Percentiles rank a stretch among this genome's conserved stretches.
These are phyloP conservation scores for Cercospora citrullina DNA, from an alignment of 2,329 filamentous ascomycete genomes.

Conservation along the genomic window DNA sequence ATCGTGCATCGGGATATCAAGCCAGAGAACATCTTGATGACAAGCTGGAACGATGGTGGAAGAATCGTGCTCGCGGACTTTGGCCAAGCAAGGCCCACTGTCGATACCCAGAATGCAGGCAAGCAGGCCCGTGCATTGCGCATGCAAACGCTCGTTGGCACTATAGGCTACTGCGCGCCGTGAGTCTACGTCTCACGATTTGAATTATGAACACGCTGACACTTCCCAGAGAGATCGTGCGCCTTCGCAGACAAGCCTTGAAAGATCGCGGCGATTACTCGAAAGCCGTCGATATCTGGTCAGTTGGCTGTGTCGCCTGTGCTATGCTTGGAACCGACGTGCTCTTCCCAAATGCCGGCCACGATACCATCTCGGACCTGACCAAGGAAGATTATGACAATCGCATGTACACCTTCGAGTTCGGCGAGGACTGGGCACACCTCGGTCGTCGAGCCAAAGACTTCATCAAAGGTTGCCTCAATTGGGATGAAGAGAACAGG, in stretches of 20 bases:
- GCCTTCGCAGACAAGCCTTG: slow-evolving; percentile 25
- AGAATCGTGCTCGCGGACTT: slow-evolving; percentile 63
- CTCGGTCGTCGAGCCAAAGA: slow-evolving; percentile 48
- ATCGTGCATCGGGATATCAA: slow-evolving; percentile 65
- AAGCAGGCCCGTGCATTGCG: slow-evolving; percentile 36
- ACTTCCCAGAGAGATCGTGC: slow-evolving; percentile 40
- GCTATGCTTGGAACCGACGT: slow-evolving; percentile 54
- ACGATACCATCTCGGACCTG: slow-evolving; percentile 34
- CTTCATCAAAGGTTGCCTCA: slow-evolving; percentile 55
- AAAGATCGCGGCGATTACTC: slow-evolving; percentile 51
- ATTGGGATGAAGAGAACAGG: slow-evolving; percentile 51
- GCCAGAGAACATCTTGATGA: slow-evolving; percentile 64
- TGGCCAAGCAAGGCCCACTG: slow-evolving; percentile 53
- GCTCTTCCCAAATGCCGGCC: slow-evolving; percentile 44
- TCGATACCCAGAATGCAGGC: slow-evolving; percentile 29
- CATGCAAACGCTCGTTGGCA: slow-evolving; percentile 59
- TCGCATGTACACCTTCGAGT: slow-evolving; percentile 12
- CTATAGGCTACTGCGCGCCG: slow-evolving; percentile 60
- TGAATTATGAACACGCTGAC: neutral
- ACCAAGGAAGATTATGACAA: slow-evolving; percentile 46
- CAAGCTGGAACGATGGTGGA: slow-evolving; percentile 51
- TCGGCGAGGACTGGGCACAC: slow-evolving; percentile 40
- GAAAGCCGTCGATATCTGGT: slow-evolving; percentile 62
- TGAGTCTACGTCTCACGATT: slow-evolving; percentile 42
- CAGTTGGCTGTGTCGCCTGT: slow-evolving; percentile 57